Conservation (phyloP, 2,329 filamentous ascomycete species). For the Fulvia fulva region DNA sequence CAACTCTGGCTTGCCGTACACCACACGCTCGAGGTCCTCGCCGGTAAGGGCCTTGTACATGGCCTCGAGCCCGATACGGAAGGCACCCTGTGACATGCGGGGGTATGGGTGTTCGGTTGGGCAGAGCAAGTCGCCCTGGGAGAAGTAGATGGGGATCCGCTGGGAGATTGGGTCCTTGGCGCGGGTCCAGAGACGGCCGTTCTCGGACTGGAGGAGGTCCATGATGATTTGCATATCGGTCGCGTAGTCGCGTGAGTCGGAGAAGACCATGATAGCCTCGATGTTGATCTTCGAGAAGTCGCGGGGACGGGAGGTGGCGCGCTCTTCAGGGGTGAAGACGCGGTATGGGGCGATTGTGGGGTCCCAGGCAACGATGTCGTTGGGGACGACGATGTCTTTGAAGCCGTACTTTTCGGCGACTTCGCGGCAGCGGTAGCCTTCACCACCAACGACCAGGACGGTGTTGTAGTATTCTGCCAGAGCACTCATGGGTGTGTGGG, state of each 20-base stretch:
- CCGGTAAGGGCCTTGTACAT: conserved; percentile 70
- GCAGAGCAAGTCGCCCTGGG: conserved; percentile 62
- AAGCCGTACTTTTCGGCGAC: conserved; percentile 71
- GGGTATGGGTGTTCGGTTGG: conserved; percentile 52
- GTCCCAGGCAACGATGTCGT: conserved; percentile 69
- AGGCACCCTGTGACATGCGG: conserved; percentile 70
- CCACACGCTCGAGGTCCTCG: conserved; percentile 67
- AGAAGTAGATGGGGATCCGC: conserved; percentile 72
- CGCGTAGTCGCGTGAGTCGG: conserved; percentile 68
- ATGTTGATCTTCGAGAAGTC: conserved; percentile 71
- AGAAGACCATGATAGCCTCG: conserved; percentile 71
- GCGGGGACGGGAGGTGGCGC: conserved; percentile 61
- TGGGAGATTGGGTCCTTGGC: conserved; percentile 62
- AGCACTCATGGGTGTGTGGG: conserved; percentile 72
- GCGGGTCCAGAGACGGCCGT: conserved; percentile 62
- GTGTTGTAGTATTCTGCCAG: conserved; percentile 73
- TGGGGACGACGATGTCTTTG: conserved; percentile 68
- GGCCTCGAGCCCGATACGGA: conserved; percentile 69
- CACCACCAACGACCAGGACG: conserved; percentile 70
- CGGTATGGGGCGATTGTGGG: conserved; percentile 65
- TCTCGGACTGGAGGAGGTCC: conserved; percentile 64
- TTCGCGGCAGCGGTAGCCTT: conserved; percentile 69
- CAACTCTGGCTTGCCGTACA: conserved; percentile 70
- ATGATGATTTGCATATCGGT: conserved; percentile 75
- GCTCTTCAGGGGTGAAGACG: conserved; percentile 64